Evolutionary conservation across 495 filamentous ascomycete species (phyloP), one percentile per base, ranked within the genome.

Genomic region (Monascus purpureus): DNA sequence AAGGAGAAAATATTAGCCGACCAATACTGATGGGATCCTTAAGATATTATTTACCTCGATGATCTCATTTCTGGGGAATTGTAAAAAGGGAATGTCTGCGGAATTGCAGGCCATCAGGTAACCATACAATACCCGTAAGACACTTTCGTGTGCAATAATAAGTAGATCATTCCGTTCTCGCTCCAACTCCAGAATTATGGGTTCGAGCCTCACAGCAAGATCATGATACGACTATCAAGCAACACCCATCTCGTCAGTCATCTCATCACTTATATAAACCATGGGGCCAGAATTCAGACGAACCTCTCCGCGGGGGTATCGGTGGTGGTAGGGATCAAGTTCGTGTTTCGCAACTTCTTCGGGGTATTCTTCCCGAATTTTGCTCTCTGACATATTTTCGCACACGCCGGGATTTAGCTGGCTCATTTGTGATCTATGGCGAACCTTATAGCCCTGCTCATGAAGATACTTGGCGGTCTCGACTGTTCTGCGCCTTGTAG

Each of bases 61-160:
- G 43, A 99, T 94, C 50, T 96, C 85, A 51, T 99, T 78, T 7
- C 92, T 79, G 8, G 90, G 87, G 47, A 99, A 99, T 38, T 83
- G 80, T 35, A 99, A 70, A 43, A 75, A 80, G 12, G 92, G 92
- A 38, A 99, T 99, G 43, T 93, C 85, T 41, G 75, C 77, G n/a
- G 92, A 87, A 55, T 83, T 85, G 58, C 92, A 96, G 36, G 93
- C 92, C 92, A 96, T 96, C 22, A 96, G 68, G 49, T 99, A 99
- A 8, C 88, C 87, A 48, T 96, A 99, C 15, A 99, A 64, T 25
- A 99, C 92, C 29, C 92, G 81, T 28, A 99, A 63, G 8, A 99
- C 92, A 37, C 81, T 88, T 54, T 99, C 92, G 48, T 99, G 92
- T 9, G 92, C 92, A 50, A 99, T 94, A 40, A 99, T 94, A 17